These are phyloP conservation scores for Saccharomycopsis fermentans DNA, from an alignment of 805 yeast species.

Conservation along the genomic window DNA sequence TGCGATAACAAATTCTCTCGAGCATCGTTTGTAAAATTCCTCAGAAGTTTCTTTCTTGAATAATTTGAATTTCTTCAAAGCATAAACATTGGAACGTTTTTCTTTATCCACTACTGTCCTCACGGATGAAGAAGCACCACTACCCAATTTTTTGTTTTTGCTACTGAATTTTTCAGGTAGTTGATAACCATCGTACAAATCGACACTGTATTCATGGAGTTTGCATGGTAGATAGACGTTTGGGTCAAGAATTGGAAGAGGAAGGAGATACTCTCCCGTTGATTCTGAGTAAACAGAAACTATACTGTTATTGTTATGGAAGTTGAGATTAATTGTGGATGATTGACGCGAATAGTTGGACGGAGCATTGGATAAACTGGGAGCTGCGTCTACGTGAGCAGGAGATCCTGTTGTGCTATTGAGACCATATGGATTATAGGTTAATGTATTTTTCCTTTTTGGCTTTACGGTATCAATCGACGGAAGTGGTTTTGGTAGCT, in stretches of 20 bases:
- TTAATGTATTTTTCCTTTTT: conserved; percentile 3
- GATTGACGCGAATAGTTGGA: not conserved
- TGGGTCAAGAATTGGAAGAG: conserved; percentile 57
- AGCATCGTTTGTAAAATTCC: conserved; percentile 54
- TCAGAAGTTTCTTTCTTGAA: conserved; percentile 53
- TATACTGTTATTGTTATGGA: not conserved
- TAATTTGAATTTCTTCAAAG: conserved; percentile 55
- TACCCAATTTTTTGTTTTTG: conserved; percentile 45
- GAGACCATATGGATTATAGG: conserved; percentile 15
- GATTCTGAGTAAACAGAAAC: conserved; percentile 1
- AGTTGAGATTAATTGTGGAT: not conserved
- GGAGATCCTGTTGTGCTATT: not conserved
- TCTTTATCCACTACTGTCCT: conserved; percentile 35
- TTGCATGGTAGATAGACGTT: conserved; percentile 50
- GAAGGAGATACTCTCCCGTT: conserved; percentile 27
- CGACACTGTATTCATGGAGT: conserved; percentile 37
- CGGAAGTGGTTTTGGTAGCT: conserved; percentile 12
- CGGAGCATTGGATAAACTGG: conserved; percentile 3
- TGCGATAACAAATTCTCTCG: conserved; percentile 55
- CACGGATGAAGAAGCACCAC: conserved; percentile 66
- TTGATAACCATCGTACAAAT: conserved; percentile 47
- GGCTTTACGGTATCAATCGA: conserved; percentile 11
- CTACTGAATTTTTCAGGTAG: conserved; percentile 28
- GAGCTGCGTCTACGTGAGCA: not conserved
- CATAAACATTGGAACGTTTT: conserved; percentile 32